These are phyloP conservation scores for Antrodiella citrinella DNA, from an alignment of 768 basidiomycete genomes.

Conservation along the genomic window DNA sequence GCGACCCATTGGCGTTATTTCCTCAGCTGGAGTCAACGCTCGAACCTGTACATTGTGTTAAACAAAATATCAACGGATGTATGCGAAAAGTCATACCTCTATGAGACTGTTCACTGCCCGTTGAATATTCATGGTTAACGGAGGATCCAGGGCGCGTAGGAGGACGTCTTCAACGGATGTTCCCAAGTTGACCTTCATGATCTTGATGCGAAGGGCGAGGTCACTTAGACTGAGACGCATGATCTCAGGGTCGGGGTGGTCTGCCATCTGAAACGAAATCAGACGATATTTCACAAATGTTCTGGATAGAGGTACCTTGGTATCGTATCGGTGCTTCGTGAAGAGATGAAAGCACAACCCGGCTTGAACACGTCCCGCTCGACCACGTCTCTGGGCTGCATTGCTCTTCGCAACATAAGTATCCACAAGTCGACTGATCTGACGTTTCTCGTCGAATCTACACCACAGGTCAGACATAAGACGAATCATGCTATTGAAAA, in stretches of 20 bases:
- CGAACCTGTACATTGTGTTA: conserved; percentile 45
- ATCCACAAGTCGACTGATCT: conserved; percentile 86
- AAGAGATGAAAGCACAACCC: conserved; percentile 96
- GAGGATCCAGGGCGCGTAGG: conserved; percentile 83
- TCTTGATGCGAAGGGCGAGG: conserved; percentile 85
- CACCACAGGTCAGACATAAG: not conserved
- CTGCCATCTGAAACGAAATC: conserved; percentile 55
- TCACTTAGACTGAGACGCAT: conserved; percentile 88
- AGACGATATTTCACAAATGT: not conserved
- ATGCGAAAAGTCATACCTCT: conserved; percentile 43
- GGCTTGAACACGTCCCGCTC: conserved; percentile 84
- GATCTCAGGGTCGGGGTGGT: conserved; percentile 93
- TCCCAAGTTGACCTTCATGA: conserved; percentile 84
- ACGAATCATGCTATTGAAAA: conserved; percentile 1
- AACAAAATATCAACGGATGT: not conserved
- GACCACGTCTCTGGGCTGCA: conserved; percentile 80
- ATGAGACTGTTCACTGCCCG: conserved; percentile 86
- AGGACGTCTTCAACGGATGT: conserved; percentile 86
- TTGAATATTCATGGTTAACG: conserved; percentile 77
- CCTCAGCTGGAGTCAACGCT: conserved; percentile 77
- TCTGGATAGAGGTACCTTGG: conserved; percentile 37
- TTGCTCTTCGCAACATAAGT: conserved; percentile 90
- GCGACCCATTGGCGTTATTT: conserved; percentile 91
- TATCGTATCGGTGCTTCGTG: conserved; percentile 81
- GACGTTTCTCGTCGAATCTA: conserved; percentile 95